A percentile compares a stretch with the other conserved stretches of the same genome.
phyloP scores from a whole-genome alignment of 2,329 filamentous ascomycete genomes.

The Calonectria crousiana region DNA sequence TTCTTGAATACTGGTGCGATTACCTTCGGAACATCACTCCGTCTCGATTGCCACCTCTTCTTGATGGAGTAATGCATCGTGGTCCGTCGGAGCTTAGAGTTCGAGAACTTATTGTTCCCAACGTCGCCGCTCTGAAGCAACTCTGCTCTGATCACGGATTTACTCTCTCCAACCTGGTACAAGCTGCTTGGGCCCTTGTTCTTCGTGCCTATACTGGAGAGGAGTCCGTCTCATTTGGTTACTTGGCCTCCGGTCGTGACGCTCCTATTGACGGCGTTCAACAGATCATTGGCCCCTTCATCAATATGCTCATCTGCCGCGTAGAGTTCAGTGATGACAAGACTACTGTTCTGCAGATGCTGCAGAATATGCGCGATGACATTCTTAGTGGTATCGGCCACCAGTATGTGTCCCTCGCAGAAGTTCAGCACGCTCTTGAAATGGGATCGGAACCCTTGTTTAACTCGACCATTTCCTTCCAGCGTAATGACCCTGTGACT shows the following conservation, averaged over 20 bases:
- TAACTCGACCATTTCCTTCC: neutral
- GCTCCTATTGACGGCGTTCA: neutral
- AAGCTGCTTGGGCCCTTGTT: neutral
- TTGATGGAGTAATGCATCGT: neutral
- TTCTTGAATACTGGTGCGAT: neutral
- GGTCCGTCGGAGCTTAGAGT: neutral
- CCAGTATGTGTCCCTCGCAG: neutral
- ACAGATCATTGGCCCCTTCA: neutral
- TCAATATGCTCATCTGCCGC: constrained; percentile 2
- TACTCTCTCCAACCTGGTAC: neutral
- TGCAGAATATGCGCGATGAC: neutral
- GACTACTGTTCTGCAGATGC: neutral
- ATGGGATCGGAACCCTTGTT: neutral
- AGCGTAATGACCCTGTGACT: neutral
- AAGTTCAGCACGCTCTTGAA: neutral
- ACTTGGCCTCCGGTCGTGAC: neutral
- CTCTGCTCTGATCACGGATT: neutral
- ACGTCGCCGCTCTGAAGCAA: neutral
- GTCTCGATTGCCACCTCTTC: neutral
- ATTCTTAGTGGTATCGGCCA: neutral
- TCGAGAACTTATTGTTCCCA: neutral
- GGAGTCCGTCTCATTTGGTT: neutral
- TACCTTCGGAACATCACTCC: constrained; percentile 1
- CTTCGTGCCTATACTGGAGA: neutral
- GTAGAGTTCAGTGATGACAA: neutral